Percentiles rank a stretch among this genome's conserved stretches.
Evolutionary conservation across 2,329 filamentous ascomycete species (phyloP).

Genomic region (Fusarium agapanthi): DNA sequence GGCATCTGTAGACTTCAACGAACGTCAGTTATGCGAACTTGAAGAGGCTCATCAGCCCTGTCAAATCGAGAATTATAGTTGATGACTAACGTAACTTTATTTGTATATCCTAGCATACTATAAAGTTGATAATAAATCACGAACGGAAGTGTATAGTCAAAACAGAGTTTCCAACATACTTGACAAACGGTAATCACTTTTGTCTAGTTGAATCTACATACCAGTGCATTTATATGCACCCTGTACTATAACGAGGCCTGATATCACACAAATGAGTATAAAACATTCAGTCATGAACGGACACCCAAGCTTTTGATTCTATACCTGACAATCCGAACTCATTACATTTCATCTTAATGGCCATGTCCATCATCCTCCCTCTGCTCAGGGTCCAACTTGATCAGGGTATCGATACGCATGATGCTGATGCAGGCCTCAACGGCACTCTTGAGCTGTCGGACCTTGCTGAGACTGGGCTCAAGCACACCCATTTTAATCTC

Average conservation of each 20-base stretch:
- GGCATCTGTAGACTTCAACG: background rate
- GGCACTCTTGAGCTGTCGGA: conserved; percentile 97
- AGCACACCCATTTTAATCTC: conserved; percentile 93
- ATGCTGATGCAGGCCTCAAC: conserved; percentile 99
- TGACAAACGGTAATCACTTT: background rate
- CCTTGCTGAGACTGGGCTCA: conserved; percentile 98
- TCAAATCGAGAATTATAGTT: background rate
- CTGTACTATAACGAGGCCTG: background rate
- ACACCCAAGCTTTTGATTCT: conserved; percentile 42
- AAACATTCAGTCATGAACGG: conserved; percentile 34
- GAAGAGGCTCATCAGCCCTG: background rate
- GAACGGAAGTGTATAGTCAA: background rate
- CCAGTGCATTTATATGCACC: background rate
- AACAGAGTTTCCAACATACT: background rate
- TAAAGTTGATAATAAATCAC: background rate
- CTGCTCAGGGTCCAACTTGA: conserved; percentile 91
- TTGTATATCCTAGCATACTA: no score
- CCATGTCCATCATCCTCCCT: conserved; percentile 84
- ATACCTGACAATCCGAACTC: conserved; percentile 37
- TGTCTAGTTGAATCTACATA: background rate
- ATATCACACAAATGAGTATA: conserved; percentile 8
- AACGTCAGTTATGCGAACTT: no score
- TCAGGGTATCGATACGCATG: conserved; percentile 98
- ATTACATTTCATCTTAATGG: conserved; percentile 62
- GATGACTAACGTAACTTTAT: background rate